phyloP scores from a whole-genome alignment of 2,329 filamentous ascomycete genomes.

The Diplodia intermedia region DNA sequence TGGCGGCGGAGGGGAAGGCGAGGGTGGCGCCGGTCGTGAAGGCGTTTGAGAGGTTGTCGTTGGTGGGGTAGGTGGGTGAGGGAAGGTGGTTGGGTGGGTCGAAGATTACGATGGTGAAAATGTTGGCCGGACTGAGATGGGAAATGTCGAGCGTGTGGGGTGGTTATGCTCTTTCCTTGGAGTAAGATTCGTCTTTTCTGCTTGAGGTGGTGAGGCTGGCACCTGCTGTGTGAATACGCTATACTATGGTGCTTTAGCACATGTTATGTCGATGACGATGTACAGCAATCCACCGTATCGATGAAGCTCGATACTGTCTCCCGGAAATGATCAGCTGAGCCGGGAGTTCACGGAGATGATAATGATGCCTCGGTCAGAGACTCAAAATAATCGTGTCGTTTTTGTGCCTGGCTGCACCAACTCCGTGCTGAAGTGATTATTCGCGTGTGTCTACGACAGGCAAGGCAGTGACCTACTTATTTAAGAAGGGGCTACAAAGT shows the following conservation, averaged over 20 bases:
- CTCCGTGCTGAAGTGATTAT: neutral
- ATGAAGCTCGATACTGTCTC: neutral
- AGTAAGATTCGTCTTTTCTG: too few species aligned
- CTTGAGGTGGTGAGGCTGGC: too few species aligned
- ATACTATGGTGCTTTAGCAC: neutral
- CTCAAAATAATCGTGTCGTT: too few species aligned
- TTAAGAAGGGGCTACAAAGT: neutral
- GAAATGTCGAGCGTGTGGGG: too few species aligned
- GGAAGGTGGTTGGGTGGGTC: too few species aligned
- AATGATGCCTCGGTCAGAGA: neutral
- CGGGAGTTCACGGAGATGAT: neutral
- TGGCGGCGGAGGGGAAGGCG: constrained; percentile 36
- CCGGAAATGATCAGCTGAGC: neutral
- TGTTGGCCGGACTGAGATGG: too few species aligned
- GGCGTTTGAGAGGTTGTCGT: constrained; percentile 54
- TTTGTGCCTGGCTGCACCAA: neutral
- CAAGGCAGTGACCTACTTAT: too few species aligned
- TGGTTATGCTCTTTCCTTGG: too few species aligned
- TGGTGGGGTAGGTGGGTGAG: constrained; percentile 41
- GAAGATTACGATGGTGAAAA: too few species aligned
- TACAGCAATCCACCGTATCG: neutral
- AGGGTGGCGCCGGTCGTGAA: constrained; percentile 61
- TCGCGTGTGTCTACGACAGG: too few species aligned
- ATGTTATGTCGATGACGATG: neutral
- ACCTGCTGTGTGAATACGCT: too few species aligned